Conservation (phyloP, 805 yeast genomes). For the Zygotorulaspora florentina region DNA sequence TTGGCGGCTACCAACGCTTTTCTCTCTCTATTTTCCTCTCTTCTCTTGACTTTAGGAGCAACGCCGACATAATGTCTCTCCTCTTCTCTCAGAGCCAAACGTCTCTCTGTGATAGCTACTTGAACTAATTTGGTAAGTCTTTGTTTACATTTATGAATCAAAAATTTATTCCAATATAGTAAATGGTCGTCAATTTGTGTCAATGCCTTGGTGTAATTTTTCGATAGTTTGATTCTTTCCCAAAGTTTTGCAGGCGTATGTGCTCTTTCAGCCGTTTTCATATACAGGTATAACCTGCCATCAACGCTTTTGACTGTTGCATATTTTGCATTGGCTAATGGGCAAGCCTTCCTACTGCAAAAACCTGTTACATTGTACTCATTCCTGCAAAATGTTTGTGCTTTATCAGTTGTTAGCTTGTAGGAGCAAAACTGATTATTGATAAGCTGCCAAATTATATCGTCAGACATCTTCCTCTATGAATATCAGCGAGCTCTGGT, state of each 20-base stretch:
- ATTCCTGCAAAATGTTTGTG: slow-evolving; percentile 89
- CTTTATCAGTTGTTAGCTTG: slow-evolving; percentile 82
- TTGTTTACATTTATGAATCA: slow-evolving; percentile 92
- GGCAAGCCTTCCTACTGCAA: slow-evolving; percentile 91
- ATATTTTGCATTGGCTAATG: slow-evolving; percentile 88
- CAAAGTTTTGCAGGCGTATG: slow-evolving; percentile 91
- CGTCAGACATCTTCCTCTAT: slow-evolving; percentile 47
- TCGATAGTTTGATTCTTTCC: slow-evolving; percentile 90
- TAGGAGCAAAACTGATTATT: slow-evolving; percentile 94
- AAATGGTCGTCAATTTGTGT: slow-evolving; percentile 84
- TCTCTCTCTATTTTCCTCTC: slow-evolving; percentile 92
- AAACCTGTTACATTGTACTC: slow-evolving; percentile 95
- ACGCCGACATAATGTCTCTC: slow-evolving; percentile 92
- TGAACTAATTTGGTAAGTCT: slow-evolving; percentile 91
- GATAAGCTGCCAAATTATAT: slow-evolving; percentile 96
- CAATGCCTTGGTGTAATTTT: slow-evolving; percentile 83
- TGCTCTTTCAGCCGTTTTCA: slow-evolving; percentile 97
- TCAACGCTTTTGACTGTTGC: slow-evolving; percentile 81
- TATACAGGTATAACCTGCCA: slow-evolving; percentile 78
- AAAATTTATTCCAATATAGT: slow-evolving; percentile 88
- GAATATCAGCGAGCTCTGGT: neutral
- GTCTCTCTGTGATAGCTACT: slow-evolving; percentile 91
- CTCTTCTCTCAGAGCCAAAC: slow-evolving; percentile 83
- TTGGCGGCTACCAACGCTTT: slow-evolving; percentile 96
- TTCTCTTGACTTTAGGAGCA: slow-evolving; percentile 89